A percentile compares a stretch with the other conserved stretches of the same genome.
Conservation (phyloP, 768 basidiomycete genomes). For the Tephrocybe rancida region DNA sequence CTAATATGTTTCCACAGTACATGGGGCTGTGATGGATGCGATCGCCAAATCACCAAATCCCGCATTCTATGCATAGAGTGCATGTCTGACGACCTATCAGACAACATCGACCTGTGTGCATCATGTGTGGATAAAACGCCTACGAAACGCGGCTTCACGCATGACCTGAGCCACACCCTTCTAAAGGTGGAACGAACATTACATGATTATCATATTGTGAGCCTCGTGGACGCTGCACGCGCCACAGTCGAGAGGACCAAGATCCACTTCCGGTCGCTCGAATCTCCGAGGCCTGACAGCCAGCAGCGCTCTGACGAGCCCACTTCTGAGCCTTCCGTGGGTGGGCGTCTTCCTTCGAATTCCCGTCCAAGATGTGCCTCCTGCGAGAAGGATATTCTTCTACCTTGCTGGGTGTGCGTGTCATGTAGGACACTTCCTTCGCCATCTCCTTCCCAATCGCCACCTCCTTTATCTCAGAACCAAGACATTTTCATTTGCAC, state of each 20-base stretch:
- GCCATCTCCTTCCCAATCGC: neutral
- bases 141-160: conserved; percentile 29
- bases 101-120: conserved; percentile 34
- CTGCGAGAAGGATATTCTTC: conserved; percentile 17
- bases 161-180: conserved; percentile 32
- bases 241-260: conserved; percentile 26
- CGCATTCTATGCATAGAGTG: conserved; percentile 34
- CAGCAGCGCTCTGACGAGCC: too few species aligned
- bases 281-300: conserved; percentile 15
- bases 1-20: conserved; percentile 16
- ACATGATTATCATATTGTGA: conserved; percentile 32
- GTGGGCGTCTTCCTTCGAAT: neutral
- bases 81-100: conserved; percentile 32
- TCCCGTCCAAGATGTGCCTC: conserved; percentile 11
- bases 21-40: conserved; percentile 35
- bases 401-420: conserved; percentile 24
- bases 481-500: conserved; percentile 33
- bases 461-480: neutral
- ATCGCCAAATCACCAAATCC: conserved; percentile 31
- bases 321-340: too few species aligned
- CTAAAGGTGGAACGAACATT: conserved; percentile 33
- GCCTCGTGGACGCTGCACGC: conserved; percentile 27
- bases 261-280: conserved; percentile 24
- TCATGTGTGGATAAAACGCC: conserved; percentile 31
- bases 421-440: conserved; percentile 14